phyloP scores from a whole-genome alignment of 257 asterid genomes.

The Penstemon newberryi region DNA sequence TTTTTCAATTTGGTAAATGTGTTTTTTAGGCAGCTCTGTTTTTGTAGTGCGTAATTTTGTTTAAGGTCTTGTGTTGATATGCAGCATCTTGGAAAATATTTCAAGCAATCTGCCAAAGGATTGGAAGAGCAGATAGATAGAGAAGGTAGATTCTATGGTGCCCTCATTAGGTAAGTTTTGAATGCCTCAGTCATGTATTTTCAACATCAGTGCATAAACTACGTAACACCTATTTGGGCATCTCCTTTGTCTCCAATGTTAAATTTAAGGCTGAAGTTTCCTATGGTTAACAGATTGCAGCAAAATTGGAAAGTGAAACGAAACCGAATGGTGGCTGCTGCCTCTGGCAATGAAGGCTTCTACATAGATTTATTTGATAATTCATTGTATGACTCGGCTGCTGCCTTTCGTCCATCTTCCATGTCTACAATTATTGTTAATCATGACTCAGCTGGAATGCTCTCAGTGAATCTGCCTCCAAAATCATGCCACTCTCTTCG shows the following conservation, averaged over 20 bases:
- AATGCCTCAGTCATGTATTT: slow-evolving; percentile 17
- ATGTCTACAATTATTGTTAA: slow-evolving; percentile 76
- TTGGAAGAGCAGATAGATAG: slow-evolving; percentile 79
- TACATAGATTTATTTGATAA: slow-evolving; percentile 87
- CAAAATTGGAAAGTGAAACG: slow-evolving; percentile 96
- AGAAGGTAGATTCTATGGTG: slow-evolving; percentile 98
- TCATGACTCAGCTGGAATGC: slow-evolving; percentile 97
- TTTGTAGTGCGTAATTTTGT: slow-evolving; percentile 8
- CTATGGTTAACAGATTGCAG: slow-evolving; percentile 69
- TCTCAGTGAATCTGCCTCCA: slow-evolving; percentile 77
- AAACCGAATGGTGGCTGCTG: slow-evolving; percentile 88
- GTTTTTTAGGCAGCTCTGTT: slow-evolving; percentile 21
- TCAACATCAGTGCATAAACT: not conserved
- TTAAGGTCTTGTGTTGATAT: slow-evolving; percentile 25
- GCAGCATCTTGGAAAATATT: slow-evolving; percentile 91
- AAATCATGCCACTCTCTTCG: slow-evolving; percentile 75
- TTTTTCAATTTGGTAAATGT: not conserved
- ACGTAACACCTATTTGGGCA: not conserved
- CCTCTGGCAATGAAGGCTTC: slow-evolving; percentile 95
- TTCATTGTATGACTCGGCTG: slow-evolving; percentile 69
- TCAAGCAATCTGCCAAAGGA: slow-evolving; percentile 93
- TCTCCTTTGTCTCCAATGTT: slow-evolving; percentile 12
- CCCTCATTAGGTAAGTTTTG: slow-evolving; percentile 75
- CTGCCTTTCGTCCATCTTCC: slow-evolving; percentile 77
- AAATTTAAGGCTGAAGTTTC: slow-evolving; percentile 23